Base-by-base conservation (phyloP, 495 filamentous ascomycete species). In the Podospora conica region DNA sequence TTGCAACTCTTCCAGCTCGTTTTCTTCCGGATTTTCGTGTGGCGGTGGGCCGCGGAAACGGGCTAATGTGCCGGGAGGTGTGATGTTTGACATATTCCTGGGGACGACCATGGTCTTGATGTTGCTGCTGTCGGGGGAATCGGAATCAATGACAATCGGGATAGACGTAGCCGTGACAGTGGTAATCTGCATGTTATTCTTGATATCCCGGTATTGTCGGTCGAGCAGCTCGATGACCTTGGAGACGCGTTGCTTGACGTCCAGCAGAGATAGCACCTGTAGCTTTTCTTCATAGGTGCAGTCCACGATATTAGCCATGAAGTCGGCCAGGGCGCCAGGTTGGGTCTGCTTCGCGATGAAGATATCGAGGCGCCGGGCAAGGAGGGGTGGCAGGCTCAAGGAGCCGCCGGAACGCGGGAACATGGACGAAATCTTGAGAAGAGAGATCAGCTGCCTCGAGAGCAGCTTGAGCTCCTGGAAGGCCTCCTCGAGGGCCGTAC, bases 261-360 rank as follows among this genome's bases (percentile, higher is more conserved):
- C 85, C 18, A 93, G 74, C 2, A 92, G 85, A 27, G 91, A 82
- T 15, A 98, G 81, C 20, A 98, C 85, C 61, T 90, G 85, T 29
- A 98, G 81, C 79, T 92, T 96, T 69, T 98, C 95, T 73, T 96
- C 91, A 65, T 93, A 86, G 18, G 89, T 88, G 53, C 87, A 86
- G 60, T 96, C 90, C 3, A 96, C 85, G 25, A 97, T 85, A 75
- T 95, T 93, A 9, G 91, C 87, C 91, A 98, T 96, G 69, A 97
- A 97, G 73, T 99, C 96, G 9, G 95, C 95, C n/a, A 99, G 80
- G 9, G 84, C 81, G 8, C 94, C 95, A 5, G 95, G 93, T 64
- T 97, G 90, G 60, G 89, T 88, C 66, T 93, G 93, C 74, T 85
- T 87, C 1, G 84, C 82, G 59, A 98, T 96, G 71, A 91, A 93